A percentile compares a stretch with the other conserved stretches of the same genome.
These are phyloP conservation scores for Epithele typhae DNA, from an alignment of 768 basidiomycete genomes.

Conservation along the genomic window DNA sequence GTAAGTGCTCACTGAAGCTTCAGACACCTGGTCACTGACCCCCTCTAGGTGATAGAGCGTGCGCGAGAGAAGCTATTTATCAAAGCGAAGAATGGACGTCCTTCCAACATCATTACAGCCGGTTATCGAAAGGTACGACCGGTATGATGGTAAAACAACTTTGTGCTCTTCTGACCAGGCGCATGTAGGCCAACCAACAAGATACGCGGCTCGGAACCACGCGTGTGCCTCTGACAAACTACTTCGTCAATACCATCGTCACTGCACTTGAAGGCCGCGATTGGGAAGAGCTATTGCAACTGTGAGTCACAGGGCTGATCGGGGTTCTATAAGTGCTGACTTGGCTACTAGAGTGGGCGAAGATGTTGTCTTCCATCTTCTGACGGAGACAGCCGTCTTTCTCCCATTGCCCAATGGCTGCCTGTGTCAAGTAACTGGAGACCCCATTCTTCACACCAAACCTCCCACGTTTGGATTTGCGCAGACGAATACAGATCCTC, in stretches of 20 bases:
- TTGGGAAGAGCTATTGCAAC: slow-evolving; percentile 61
- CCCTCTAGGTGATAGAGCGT: slow-evolving; percentile 51
- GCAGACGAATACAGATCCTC: too few species aligned
- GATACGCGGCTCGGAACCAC: slow-evolving; percentile 30
- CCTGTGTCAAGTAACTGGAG: slow-evolving; percentile 78
- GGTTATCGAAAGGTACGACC: slow-evolving; percentile 58
- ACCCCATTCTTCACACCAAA: slow-evolving; percentile 49
- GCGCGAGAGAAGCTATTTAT: slow-evolving; percentile 54
- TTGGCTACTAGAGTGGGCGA: slow-evolving; percentile 59
- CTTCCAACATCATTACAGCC: slow-evolving; percentile 56
- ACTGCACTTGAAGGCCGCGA: slow-evolving; percentile 58
- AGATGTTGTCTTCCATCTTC: slow-evolving; percentile 71
- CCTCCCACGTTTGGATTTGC: slow-evolving; percentile 1
- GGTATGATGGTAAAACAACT: too few species aligned
- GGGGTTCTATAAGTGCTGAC: too few species aligned
- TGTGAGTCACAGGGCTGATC: slow-evolving; percentile 35
- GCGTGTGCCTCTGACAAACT: slow-evolving; percentile 48
- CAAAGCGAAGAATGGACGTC: slow-evolving; percentile 28
- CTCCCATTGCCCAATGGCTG: slow-evolving; percentile 78
- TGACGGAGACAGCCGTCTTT: slow-evolving; percentile 73
- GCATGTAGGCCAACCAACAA: slow-evolving; percentile 17
- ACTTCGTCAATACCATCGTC: slow-evolving; percentile 71
- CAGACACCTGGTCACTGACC: not conserved
- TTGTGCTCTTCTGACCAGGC: too few species aligned
- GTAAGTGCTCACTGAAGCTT: slow-evolving; percentile 28